A percentile compares a stretch with the other conserved stretches of the same genome.
phyloP scores from a whole-genome alignment of 306 rosid species.

The Cucurbita maxima region DNA sequence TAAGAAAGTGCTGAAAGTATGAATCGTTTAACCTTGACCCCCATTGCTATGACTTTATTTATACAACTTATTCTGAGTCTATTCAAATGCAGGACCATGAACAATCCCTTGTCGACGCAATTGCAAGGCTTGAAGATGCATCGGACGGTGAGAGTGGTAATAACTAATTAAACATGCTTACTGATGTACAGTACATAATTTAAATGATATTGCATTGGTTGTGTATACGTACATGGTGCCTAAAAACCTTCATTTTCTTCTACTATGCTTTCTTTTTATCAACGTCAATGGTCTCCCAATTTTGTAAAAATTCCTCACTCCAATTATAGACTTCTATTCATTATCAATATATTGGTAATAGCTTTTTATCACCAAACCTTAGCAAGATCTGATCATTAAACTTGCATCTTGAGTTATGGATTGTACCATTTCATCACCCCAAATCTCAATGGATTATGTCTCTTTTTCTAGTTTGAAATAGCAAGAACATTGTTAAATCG shows the following conservation, averaged over 20 bases:
- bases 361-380: not conserved
- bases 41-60: not conserved
- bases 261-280: not conserved
- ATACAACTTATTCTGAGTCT: not conserved
- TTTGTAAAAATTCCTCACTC: conserved; percentile 1
- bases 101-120: conserved; percentile 66
- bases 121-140: conserved; percentile 66
- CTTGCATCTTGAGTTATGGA: not conserved
- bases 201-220: not conserved
- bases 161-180: conserved; percentile 20
- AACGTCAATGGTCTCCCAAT: not conserved
- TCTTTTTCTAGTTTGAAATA: not conserved
- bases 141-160: conserved; percentile 94
- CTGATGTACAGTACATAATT: conserved; percentile 3
- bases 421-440: not conserved
- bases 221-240: conserved; percentile 5
- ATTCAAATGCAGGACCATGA: conserved; percentile 54
- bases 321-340: not conserved
- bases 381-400: not conserved
- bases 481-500: not conserved
- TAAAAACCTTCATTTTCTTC: not conserved
- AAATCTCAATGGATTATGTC: not conserved
- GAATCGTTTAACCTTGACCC: conserved; percentile 8
- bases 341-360: not conserved
- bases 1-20: conserved; percentile 61